phyloP scores from a whole-genome alignment of 2,329 filamentous ascomycete species.

The Cyphellophora europaea region DNA sequence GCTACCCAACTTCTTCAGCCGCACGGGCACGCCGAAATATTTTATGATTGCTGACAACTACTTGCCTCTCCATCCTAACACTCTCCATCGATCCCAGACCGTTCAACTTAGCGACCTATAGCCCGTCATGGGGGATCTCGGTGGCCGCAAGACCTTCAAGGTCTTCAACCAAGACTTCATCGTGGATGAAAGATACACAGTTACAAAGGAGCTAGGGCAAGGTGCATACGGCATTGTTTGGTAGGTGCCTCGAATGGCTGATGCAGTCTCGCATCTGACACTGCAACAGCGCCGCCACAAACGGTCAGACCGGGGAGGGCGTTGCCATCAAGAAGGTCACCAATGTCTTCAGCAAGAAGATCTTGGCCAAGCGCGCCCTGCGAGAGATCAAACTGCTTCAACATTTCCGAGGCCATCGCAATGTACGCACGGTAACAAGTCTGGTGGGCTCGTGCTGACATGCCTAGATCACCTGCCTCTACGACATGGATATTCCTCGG shows the following conservation, averaged over 20 bases:
- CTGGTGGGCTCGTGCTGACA: conserved; percentile 26
- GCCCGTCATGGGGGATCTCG: conserved; percentile 48
- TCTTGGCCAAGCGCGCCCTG: conserved; percentile 92
- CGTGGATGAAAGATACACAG: conserved; percentile 94
- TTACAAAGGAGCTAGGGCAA: conserved; percentile 97
- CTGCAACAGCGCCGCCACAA: conserved; percentile 68
- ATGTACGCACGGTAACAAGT: conserved; percentile 45
- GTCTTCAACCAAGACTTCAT: conserved; percentile 99
- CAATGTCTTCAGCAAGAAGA: conserved; percentile 99
- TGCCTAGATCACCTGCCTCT: conserved; percentile 86
- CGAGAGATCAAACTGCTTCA: conserved; percentile 98
- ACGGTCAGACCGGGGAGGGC: conserved; percentile 81
- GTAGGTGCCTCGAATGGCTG: conserved; percentile 41
- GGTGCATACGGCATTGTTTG: conserved; percentile 98
- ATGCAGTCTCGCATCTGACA: conserved; percentile 6
- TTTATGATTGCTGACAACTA: too few relatives aligned
- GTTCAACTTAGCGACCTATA: too few relatives aligned
- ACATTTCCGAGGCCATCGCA: conserved; percentile 87
- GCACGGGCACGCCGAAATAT: too few relatives aligned
- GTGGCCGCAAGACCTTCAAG: conserved; percentile 88
- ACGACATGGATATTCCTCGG: conserved; percentile 98
- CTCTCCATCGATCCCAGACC: too few relatives aligned
- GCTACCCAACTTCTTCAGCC: too few relatives aligned
- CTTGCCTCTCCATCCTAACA: too few relatives aligned
- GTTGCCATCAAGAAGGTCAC: conserved; percentile 99